Evolutionary conservation across 2,329 filamentous ascomycete species (phyloP).

Genomic region (Knufia fluminis): DNA sequence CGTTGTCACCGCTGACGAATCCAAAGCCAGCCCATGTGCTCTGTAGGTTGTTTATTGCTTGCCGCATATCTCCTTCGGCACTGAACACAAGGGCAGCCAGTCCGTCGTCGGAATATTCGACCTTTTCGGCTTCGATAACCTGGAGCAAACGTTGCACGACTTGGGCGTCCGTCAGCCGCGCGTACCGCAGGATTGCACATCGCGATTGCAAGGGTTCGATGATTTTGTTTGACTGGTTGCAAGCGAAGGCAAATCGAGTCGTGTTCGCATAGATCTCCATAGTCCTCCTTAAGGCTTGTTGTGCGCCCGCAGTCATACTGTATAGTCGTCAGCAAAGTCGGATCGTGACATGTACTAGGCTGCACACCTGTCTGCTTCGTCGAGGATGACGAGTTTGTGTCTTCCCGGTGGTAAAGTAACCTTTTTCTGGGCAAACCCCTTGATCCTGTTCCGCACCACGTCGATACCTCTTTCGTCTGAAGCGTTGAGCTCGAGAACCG

Average conservation of each 20-base stretch:
- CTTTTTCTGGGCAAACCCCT: slow-evolving; percentile 98
- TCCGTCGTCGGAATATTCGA: slow-evolving; percentile 85
- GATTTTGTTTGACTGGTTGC: slow-evolving; percentile 98
- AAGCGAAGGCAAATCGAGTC: slow-evolving; percentile 93
- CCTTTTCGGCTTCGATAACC: slow-evolving; percentile 84
- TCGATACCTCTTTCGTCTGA: slow-evolving; percentile 96
- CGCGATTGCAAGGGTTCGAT: slow-evolving; percentile 97
- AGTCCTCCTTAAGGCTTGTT: slow-evolving; percentile 86
- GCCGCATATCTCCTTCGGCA: slow-evolving; percentile 96
- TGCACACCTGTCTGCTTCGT: slow-evolving; percentile 78
- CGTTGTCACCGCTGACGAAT: slow-evolving; percentile 94
- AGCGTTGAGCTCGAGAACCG: slow-evolving; percentile 90
- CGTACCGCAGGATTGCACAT: slow-evolving; percentile 90
- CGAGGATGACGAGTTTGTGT: slow-evolving; percentile 94
- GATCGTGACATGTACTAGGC: neutral
- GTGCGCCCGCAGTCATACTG: slow-evolving; percentile 88
- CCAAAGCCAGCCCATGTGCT: slow-evolving; percentile 89
- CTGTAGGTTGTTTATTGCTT: slow-evolving; percentile 97
- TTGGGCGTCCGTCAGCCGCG: slow-evolving; percentile 83
- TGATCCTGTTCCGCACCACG: slow-evolving; percentile 93
- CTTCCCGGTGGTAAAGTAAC: slow-evolving; percentile 83
- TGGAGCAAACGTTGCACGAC: slow-evolving; percentile 84
- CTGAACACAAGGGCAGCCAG: slow-evolving; percentile 94
- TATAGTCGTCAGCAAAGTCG: slow-evolving; percentile 10
- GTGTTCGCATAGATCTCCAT: slow-evolving; percentile 99